Conservation (phyloP, 768 basidiomycete species). For the Amanita muscaria region DNA sequence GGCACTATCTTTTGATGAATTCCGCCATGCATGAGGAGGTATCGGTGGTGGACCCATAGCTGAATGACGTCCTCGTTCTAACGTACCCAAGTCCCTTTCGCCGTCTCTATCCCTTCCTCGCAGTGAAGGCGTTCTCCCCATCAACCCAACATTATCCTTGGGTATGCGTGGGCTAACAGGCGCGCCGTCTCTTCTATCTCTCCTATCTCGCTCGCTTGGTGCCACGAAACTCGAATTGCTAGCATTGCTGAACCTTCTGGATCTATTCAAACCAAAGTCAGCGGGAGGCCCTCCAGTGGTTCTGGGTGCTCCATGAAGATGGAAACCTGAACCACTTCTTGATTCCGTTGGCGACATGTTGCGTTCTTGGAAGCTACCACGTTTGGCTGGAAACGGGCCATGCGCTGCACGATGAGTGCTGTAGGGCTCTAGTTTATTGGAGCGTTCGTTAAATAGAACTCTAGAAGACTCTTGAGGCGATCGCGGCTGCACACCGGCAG, state of each 20-base stretch:
- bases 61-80: constrained; percentile 19
- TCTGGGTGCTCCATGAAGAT: not conserved
- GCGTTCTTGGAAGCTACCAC: constrained; percentile 36
- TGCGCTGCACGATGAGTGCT: constrained; percentile 37
- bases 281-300: not conserved
- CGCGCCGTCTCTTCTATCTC: constrained; percentile 27
- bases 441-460: constrained; percentile 92
- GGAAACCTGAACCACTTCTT: constrained; percentile 1
- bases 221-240: constrained; percentile 17
- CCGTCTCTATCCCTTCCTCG: constrained; percentile 24
- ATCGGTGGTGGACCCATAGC: constrained; percentile 48
- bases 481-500: constrained; percentile 13
- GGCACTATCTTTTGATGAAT: constrained; percentile 29
- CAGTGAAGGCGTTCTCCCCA: constrained; percentile 14
- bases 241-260: constrained; percentile 25
- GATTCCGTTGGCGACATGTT: constrained; percentile 28
- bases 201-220: constrained; percentile 18
- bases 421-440: constrained; percentile 84
- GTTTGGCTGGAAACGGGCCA: constrained; percentile 35
- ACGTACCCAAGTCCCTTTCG: constrained; percentile 11
- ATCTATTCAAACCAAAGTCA: constrained; percentile 5
- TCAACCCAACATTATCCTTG: constrained; percentile 22
- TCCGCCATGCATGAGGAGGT: constrained; percentile 28
- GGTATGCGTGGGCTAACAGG: constrained; percentile 29
- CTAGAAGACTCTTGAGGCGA: constrained; percentile 54